These are phyloP conservation scores for Dendrobium catenatum DNA, from an alignment of 106 monocot genomes.

Conservation along the genomic window DNA sequence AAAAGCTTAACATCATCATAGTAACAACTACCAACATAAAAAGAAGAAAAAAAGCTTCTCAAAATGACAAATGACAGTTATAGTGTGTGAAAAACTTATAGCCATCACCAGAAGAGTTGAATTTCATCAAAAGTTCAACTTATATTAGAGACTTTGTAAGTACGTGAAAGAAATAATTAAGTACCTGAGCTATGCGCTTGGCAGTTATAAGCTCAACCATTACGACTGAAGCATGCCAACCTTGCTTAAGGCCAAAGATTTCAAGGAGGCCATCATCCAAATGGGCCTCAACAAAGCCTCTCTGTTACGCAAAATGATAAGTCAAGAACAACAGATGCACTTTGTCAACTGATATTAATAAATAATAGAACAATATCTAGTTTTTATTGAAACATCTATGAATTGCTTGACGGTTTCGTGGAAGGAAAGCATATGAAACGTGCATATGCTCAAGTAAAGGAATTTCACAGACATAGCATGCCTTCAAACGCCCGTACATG, in stretches of 20 bases:
- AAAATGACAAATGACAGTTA: not conserved
- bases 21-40: not conserved
- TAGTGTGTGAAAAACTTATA: not conserved
- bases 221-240: slow-evolving; percentile 80
- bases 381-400: not conserved
- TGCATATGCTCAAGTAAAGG: not conserved
- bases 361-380: not conserved
- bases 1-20: not conserved
- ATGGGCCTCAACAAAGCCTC: slow-evolving; percentile 73
- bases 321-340: not conserved
- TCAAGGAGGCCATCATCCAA: slow-evolving; percentile 70
- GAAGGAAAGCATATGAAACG: not conserved
- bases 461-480: not conserved
- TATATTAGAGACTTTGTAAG: not conserved
- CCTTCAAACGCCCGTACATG: not conserved
- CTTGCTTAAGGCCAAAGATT: slow-evolving; percentile 79
- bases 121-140: not conserved
- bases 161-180: not conserved
- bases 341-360: not conserved
- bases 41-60: not conserved
- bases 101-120: not conserved
- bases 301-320: slow-evolving; percentile 27
- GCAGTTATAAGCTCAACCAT: slow-evolving; percentile 73
- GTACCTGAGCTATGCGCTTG: slow-evolving; percentile 78
- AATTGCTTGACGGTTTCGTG: not conserved